phyloP scores from a whole-genome alignment of 305 asterid genomes.

The Solanum hybrid region DNA sequence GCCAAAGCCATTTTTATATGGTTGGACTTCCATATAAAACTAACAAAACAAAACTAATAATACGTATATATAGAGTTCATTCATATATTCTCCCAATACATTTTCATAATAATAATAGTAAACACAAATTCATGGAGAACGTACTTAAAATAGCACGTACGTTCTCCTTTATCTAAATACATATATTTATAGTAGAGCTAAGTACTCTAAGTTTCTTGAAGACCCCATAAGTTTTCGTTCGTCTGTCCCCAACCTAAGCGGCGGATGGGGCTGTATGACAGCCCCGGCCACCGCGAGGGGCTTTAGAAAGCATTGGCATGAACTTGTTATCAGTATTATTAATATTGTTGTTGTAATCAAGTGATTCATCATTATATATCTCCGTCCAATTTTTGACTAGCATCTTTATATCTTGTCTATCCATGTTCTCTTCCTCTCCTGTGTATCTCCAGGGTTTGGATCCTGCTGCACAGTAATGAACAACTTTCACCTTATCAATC shows the following conservation, averaged over 20 bases:
- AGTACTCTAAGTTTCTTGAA: neutral
- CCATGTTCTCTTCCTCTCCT: constrained; percentile 22
- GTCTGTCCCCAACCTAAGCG: neutral
- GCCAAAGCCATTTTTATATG: neutral
- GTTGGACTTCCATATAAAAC: neutral
- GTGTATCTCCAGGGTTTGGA: constrained; percentile 32
- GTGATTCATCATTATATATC: constrained; percentile 15
- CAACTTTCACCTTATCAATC: constrained; percentile 24
- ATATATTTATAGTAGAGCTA: neutral
- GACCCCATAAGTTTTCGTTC: neutral
- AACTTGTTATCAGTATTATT: neutral
- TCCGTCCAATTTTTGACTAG: constrained; percentile 24
- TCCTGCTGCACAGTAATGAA: constrained; percentile 23
- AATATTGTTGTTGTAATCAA: constrained; percentile 3
- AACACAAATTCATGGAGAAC: neutral
- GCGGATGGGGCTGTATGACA: constrained; percentile 1
- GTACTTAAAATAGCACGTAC: neutral
- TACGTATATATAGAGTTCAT: neutral
- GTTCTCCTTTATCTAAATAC: neutral
- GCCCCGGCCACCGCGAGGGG: neutral
- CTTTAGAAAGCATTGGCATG: neutral
- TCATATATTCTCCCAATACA: neutral
- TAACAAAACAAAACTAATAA: neutral
- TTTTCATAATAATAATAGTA: neutral
- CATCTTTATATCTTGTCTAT: constrained; percentile 21